Evolutionary conservation across 2,329 filamentous ascomycete species (phyloP), one percentile per base, ranked within the genome.

Genomic region (Fusarium dlaminii): DNA sequence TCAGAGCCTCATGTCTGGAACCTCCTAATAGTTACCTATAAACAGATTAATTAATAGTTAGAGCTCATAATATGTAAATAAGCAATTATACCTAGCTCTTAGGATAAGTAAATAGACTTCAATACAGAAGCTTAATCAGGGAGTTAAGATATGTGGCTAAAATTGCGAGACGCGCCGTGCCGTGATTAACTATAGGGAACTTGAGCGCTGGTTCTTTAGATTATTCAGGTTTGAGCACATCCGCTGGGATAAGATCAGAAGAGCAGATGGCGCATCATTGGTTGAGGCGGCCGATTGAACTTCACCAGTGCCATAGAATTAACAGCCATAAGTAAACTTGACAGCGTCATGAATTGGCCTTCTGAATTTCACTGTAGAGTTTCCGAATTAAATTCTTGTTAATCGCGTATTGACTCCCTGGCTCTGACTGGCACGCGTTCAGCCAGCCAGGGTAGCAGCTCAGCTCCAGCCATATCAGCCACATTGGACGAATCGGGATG

Each of bases 261-360:
- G 34, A 17, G 6, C 34, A 8, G 15, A 34, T 34, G 34, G 12
- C 34, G 7, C 6, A 17, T 17, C 6, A 34, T 34, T 34, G 30
- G 30, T 13, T 32, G 12, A 32, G 12, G 13, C 8, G 13, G 8
- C n/a, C 9, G 15, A 8, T 27, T 27, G 9, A 48, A 22, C 11
- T 14, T 10, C 6, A n/a, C 10, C 4, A 13, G 20, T 15, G 13
- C 13, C 13, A 14, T n/a, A 8, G 12, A n/a, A n/a, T 18, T 4
- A 20, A 29, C 5, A 27, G 0, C 7, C 1, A 20, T 12, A 20
- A 14, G 8, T 6, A 5, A 22, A 22, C 5, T 46, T 4, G 12
- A 5, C 4, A 3, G 5, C 3, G 13, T 8, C 6, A 17, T 29
- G 4, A 22, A 20, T 9, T 20, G 11, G 32, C 10, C 5, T 8